phyloP scores from a whole-genome alignment of 148 eudicot genomes.

The Rhododendron molle region DNA sequence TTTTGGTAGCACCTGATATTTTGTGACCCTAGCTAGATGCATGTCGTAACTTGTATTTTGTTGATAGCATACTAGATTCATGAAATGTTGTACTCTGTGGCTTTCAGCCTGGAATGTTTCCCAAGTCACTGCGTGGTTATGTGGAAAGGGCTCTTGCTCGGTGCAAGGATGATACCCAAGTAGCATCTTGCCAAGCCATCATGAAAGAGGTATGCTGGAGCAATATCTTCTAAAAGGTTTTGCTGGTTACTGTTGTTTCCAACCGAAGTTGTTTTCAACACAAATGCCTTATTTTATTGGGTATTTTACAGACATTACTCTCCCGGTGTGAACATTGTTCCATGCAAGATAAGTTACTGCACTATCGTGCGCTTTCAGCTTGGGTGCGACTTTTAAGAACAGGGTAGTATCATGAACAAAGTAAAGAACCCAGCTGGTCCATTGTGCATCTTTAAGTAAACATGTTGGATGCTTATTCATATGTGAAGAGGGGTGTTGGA shows the following conservation, averaged over 20 bases:
- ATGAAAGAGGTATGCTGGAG: constrained; percentile 69
- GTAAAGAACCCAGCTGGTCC: neutral
- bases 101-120: constrained; percentile 75
- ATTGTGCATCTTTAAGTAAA: neutral
- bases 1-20: neutral
- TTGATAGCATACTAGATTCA: neutral
- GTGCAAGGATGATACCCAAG: constrained; percentile 84
- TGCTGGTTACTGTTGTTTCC: neutral
- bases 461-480: neutral
- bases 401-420: neutral
- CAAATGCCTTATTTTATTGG: neutral
- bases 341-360: neutral
- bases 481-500: neutral
- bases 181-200: constrained; percentile 63
- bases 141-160: constrained; percentile 99
- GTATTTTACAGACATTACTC: neutral
- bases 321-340: neutral
- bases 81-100: neutral
- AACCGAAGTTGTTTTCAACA: neutral
- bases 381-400: neutral
- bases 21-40: constrained; percentile 5
- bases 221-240: neutral
- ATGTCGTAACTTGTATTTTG: neutral
- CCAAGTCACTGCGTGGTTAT: constrained; percentile 87
- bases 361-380: neutral